Conservation (phyloP, 108 stramenopile species). For the Fragilaria crotonensis region DNA sequence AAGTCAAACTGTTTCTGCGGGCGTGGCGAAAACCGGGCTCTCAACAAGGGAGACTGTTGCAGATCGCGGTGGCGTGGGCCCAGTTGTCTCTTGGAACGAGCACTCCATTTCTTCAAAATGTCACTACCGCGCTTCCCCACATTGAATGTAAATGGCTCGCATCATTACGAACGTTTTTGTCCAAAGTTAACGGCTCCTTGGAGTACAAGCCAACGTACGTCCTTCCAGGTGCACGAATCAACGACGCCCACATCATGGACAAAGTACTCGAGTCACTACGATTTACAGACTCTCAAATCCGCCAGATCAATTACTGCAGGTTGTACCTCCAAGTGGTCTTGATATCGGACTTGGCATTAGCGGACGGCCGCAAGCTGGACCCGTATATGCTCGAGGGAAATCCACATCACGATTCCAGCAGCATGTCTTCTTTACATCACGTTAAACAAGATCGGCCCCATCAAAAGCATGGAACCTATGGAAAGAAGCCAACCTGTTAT, state of each 20-base stretch:
- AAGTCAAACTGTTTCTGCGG: background rate
- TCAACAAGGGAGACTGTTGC: background rate
- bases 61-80: background rate
- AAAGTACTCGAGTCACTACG: background rate
- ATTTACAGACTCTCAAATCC: background rate
- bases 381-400: no score
- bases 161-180: background rate
- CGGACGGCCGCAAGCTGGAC: background rate
- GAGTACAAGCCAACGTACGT: background rate
- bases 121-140: background rate
- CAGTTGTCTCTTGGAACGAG: background rate
- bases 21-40: background rate
- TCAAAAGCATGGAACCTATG: no score
- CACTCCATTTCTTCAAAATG: background rate
- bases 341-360: background rate
- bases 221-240: background rate
- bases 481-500: no score
- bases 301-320: background rate
- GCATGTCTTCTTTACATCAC: no score
- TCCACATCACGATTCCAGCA: no score
- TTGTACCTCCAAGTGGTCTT: background rate
- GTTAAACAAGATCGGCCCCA: no score
- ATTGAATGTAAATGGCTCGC: background rate
- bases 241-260: background rate
- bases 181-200: background rate